Conservation (phyloP, 78 protist species). For the Emiliania huxleyi region DNA sequence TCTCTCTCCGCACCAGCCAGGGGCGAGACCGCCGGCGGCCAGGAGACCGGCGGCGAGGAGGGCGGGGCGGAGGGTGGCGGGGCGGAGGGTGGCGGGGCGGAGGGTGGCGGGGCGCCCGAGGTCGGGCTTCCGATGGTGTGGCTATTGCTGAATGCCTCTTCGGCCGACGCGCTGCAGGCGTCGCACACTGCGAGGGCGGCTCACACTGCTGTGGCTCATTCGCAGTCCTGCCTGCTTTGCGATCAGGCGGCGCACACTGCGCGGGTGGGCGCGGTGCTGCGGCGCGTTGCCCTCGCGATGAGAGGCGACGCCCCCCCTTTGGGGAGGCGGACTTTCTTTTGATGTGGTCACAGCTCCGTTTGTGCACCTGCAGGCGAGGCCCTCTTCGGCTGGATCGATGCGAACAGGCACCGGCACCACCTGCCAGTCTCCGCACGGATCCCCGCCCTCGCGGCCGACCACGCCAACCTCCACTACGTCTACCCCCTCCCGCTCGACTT, state of each 20-base stretch:
- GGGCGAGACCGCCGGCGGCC: too few species aligned
- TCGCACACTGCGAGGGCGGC: too few species aligned
- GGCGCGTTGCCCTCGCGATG: neutral
- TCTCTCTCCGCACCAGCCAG: too few species aligned
- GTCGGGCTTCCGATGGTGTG: neutral
- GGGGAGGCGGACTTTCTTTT: too few species aligned
- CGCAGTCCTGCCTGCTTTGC: too few species aligned
- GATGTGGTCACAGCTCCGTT: too few species aligned
- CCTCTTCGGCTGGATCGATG: neutral
- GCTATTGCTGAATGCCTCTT: neutral
- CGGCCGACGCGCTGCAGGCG: neutral
- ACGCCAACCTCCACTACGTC: neutral
- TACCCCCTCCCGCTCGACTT: neutral
- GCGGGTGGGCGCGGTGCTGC: neutral
- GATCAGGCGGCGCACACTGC: neutral
- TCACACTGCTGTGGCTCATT: too few species aligned
- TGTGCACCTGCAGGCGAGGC: too few species aligned
- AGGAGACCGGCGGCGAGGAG: too few species aligned
- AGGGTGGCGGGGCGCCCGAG: too few species aligned
- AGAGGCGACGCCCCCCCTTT: too few species aligned
- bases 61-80: neutral
- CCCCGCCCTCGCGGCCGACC: neutral
- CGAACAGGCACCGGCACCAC: neutral
- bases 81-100: neutral
- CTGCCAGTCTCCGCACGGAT: neutral